Conservation (phyloP, 2,329 filamentous ascomycete species). For the Triangularia verruculosa region DNA sequence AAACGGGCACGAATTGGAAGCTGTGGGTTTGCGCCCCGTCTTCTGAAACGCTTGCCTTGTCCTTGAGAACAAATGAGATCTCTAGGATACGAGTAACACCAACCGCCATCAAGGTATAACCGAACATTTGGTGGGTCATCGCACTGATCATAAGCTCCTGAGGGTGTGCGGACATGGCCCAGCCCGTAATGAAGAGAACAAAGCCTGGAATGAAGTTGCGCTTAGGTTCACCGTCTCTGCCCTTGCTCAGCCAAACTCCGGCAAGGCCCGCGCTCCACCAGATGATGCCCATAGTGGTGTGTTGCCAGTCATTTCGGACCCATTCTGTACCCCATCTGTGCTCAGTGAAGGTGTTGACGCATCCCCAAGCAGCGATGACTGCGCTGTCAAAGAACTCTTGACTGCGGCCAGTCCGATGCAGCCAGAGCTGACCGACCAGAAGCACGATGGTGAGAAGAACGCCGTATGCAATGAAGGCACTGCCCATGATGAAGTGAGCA, state of each 20-base stretch:
- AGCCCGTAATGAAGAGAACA: slow-evolving; percentile 88
- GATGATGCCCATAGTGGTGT: slow-evolving; percentile 98
- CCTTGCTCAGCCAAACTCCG: slow-evolving; percentile 87
- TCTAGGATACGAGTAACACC: slow-evolving; percentile 84
- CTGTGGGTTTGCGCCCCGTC: slow-evolving; percentile 67
- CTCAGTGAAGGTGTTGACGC: slow-evolving; percentile 97
- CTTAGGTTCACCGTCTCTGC: slow-evolving; percentile 79
- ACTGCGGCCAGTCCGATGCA: slow-evolving; percentile 76
- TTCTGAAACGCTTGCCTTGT: slow-evolving; percentile 62
- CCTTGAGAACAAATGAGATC: slow-evolving; percentile 80
- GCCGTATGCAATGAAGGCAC: slow-evolving; percentile 92
- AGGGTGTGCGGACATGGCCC: slow-evolving; percentile 90
- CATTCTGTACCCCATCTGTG: slow-evolving; percentile 88
- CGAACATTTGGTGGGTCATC: slow-evolving; percentile 85
- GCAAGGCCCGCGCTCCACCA: slow-evolving; percentile 95
- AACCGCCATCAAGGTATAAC: slow-evolving; percentile 91
- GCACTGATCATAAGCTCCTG: slow-evolving; percentile 81
- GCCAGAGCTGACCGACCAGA: slow-evolving; percentile 83
- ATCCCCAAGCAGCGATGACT: slow-evolving; percentile 91
- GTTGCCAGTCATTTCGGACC: slow-evolving; percentile 93
- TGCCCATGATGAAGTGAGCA: slow-evolving; percentile 98
- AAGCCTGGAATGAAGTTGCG: slow-evolving; percentile 91
- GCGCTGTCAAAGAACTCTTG: slow-evolving; percentile 96
- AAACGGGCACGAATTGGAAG: slow-evolving; percentile 54
- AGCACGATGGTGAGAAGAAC: slow-evolving; percentile 83